phyloP scores from a whole-genome alignment of 2,329 filamentous ascomycete genomes.

The Nemania sp. region DNA sequence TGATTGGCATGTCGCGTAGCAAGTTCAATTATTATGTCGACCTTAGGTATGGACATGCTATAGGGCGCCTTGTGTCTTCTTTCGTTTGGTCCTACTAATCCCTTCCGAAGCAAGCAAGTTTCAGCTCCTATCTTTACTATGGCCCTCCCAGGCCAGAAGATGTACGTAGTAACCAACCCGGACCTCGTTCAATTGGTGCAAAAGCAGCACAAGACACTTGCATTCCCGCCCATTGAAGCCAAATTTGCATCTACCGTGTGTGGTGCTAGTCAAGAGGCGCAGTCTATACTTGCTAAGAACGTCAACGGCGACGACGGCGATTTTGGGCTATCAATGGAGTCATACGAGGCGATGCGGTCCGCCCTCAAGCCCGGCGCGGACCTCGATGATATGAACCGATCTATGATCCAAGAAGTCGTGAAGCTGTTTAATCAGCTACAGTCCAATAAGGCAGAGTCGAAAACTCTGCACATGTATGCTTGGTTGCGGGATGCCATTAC shows the following conservation, averaged over 20 bases:
- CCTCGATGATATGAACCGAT: constrained; percentile 53
- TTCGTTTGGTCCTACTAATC: constrained; percentile 14
- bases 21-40: constrained; percentile 52
- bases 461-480: constrained; percentile 39
- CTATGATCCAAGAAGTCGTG: constrained; percentile 51
- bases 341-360: constrained; percentile 51
- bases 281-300: constrained; percentile 49
- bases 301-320: constrained; percentile 54
- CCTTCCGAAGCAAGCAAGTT: constrained; percentile 33
- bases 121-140: constrained; percentile 56
- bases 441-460: constrained; percentile 28
- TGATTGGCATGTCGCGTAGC: constrained; percentile 48
- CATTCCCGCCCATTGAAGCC: constrained; percentile 55
- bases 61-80: too few relatives aligned
- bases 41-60: constrained; percentile 46
- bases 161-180: constrained; percentile 56
- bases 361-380: constrained; percentile 50
- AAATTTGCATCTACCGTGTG: constrained; percentile 50
- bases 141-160: constrained; percentile 55
- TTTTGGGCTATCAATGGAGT: constrained; percentile 51
- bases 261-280: constrained; percentile 48
- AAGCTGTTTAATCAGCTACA: constrained; percentile 41
- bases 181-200: constrained; percentile 55
- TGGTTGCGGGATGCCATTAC: constrained; percentile 52
- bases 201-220: constrained; percentile 52